Evolutionary conservation across 495 filamentous ascomycete genomes (phyloP), one percentile per base, ranked within the genome.

Genomic region (Durotheca rogersii): DNA sequence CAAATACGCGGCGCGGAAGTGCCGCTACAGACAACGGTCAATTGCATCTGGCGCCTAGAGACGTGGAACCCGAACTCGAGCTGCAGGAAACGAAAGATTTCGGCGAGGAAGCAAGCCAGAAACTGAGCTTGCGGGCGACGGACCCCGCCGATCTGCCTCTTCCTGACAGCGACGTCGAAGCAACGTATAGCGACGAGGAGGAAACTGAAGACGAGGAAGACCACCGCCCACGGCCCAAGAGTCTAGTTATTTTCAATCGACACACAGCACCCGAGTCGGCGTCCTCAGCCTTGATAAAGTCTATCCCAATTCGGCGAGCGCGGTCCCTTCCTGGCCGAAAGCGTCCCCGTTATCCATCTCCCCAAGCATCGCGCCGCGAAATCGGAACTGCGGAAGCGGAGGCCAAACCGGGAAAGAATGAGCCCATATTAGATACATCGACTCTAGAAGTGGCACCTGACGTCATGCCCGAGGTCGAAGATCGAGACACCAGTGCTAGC

Each of bases 121-220:
- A 64, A 61, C 23, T 41, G 51, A 37, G 51, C 74, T 9, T 74
- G 76, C 49, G 77, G 81, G 5, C 70, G 74, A 1, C 68, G 65
- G 7, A 80, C 86, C 45, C 84, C 82, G 50, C 59, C 7, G 45
- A 51, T 7, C 63, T 93, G 17, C 87, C 88, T 4, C 69, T 86
- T 35, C 70, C 68, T n/a, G 76, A 81, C 11, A 77, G 86, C 36
- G 88, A 91, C 64, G 67, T 89, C 0, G 75, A 81, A 34, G 86
- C 6, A 64, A 67, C 11, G 7, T 75, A 84, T 41, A 73, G 75
- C 39, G 84, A 87, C 15, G 78, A 80, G 9, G 80, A 83, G 36
- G 71, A 75, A 14, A 76, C 77, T 25, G 76, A 76, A 5, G 74
- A 75, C 51, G 66, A 79, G 37, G 72, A 67, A 19, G 68, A 76